Base-by-base conservation (phyloP, 2,329 filamentous ascomycete species). In the Pseudogymnoascus pannorum region DNA sequence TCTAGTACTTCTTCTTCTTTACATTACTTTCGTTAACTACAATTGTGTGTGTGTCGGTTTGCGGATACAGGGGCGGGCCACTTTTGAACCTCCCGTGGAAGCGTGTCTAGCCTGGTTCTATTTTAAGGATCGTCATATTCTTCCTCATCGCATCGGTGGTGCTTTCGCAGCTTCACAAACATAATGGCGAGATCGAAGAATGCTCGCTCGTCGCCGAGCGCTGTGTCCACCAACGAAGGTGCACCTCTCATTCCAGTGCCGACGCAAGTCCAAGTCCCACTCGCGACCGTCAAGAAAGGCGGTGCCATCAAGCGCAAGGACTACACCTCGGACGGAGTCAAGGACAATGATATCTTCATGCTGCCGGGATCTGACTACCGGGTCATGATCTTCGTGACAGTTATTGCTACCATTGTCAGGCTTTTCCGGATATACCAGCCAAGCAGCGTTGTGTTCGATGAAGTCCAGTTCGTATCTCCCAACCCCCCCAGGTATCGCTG, bases 361-460 rank as follows among this genome's bases (percentile, higher is more conserved):
- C 85, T 99, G 20, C 91, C 92, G 35, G 77, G 82, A 62, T 87
- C 86, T 22, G 94, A 97, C 77, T 97, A 94, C 78, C 84, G 90
- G 75, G 75, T 91, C 65, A 81, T 95, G 74, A 77, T 85, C 18
- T 76, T 82, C 58, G 76, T 97, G 67, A 96, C 91, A 59, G 67
- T 92, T 16, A 69, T 97, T 65, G 90, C 89, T 58, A 82, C 88
- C 61, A 78, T 87, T 66, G 91, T 99, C 67, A 89, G 94, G 66
- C 78, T 97, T 66, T 99, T 96, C 80, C 87, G 91, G 72, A 97
- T 99, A 77, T 97, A 95, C 75, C 91, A 97, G 75, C 94, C 94
- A 61, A 88, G 86, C 71, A 97, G 92, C 71, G 94, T 99, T 64
- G 94, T 99, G 68, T 99, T 99, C 74, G 94, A 99, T 75, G 94